Base-by-base conservation (phyloP, 345 rosid genomes). In the Noccaea caerulescens region DNA sequence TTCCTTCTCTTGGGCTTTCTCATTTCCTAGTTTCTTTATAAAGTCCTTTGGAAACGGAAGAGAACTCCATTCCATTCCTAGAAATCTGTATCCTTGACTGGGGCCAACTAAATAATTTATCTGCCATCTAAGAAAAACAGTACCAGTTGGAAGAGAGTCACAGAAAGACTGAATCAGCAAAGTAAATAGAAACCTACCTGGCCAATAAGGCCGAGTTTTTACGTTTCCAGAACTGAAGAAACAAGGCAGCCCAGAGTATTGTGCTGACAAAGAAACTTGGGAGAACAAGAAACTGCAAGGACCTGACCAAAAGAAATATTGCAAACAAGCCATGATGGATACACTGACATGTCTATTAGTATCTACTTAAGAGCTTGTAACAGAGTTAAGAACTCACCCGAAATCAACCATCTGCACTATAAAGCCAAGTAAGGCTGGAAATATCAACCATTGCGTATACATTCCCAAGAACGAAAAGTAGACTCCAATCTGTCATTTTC, bases 221-320 rank as follows among this genome's bases (percentile, higher is more conserved):
- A 62, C 97, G 92, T 80, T 91, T 93, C 98, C 98, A 91, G 75
- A 89, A 93, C 83, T 93, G 96, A 79, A 91, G 87, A 85, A 93
- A 87, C 82, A 91, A 72, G 63, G 86, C 92, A 12, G 92, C 88
- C 98, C 97, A 90, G 62, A 93, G 73, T 51, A 83, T 82, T 80
- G 82, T 77, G 74, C 84, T 72, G 18, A 85, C 61, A 69, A 93
- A 89, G 89, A 88, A 91, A 30, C 78, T 42, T 4, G 97, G 98
- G 56, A 89, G 93, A 53, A 80, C 87, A 71, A 87, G 79, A 34
- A 84, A 80, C 77, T 93, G 87, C 87, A 91, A 71, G 18, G 94
- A 77, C 69, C 97, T 91, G 86, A 54, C 60, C 62, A 62, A 64
- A 69, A 41, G 34, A 59, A 11, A 62, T 12, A 80, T 32, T 58